A percentile compares a stretch with the other conserved stretches of the same genome.
Conservation (phyloP, 768 basidiomycete genomes). For the Russula sp. region DNA sequence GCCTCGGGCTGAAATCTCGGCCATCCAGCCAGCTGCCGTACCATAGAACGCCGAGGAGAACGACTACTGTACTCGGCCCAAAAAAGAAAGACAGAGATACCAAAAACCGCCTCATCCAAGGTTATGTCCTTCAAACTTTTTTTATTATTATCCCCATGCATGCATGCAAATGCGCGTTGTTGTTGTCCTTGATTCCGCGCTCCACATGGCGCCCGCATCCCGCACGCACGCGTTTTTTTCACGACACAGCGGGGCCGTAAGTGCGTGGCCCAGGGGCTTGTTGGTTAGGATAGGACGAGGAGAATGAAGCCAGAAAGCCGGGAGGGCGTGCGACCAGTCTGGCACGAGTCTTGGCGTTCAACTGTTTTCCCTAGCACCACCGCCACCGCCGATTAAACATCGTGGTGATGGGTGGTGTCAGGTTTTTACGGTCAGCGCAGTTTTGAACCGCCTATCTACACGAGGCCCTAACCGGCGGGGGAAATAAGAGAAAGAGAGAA, state of each 20-base stretch:
- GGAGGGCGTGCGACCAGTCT: not conserved
- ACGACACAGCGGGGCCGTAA: constrained; percentile 19
- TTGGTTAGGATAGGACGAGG: not conserved
- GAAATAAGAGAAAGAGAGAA: not conserved
- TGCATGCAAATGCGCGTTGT: not conserved
- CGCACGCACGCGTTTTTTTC: not conserved
- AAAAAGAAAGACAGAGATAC: not conserved
- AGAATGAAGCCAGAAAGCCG: not conserved
- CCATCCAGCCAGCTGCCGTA: not conserved
- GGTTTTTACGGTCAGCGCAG: not conserved
- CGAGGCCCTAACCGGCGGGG: not conserved
- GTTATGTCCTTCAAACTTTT: not conserved
- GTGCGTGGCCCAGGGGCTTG: constrained; percentile 2
- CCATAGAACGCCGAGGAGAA: not conserved
- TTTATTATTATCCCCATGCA: not conserved
- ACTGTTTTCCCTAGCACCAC: not conserved
- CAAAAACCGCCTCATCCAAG: not conserved
- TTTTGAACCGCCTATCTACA: not conserved
- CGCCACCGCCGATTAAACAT: constrained; percentile 17
- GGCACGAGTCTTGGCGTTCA: not conserved
- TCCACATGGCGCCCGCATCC: not conserved
- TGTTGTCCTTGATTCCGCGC: not conserved
- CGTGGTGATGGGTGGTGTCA: constrained; percentile 10
- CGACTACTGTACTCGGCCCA: no score
- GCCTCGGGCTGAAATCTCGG: not conserved